These are phyloP conservation scores for Magnolia officinalis DNA, from an alignment of 164 flowering plant genomes.

Conservation along the genomic window DNA sequence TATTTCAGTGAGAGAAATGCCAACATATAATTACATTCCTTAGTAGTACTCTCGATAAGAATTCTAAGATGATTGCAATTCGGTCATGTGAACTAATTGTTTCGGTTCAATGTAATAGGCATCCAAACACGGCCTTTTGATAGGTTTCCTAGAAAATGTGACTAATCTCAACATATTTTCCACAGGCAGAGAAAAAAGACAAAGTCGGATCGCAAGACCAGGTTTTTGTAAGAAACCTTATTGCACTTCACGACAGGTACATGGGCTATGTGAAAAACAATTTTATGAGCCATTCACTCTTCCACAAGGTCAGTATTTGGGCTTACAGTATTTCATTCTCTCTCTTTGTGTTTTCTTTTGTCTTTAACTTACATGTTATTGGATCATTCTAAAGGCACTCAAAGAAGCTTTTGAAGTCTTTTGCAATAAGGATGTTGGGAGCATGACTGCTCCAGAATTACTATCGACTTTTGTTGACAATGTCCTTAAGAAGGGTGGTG, in stretches of 20 bases:
- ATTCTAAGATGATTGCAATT: too few species aligned
- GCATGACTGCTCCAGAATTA: conserved; percentile 31
- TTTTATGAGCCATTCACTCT: conserved; percentile 60
- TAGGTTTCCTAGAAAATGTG: too few species aligned
- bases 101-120: too few species aligned
- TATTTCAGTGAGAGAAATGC: background rate
- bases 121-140: too few species aligned
- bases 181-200: background rate
- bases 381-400: conserved; percentile 43
- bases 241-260: conserved; percentile 76
- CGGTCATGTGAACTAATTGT: too few species aligned
- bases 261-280: conserved; percentile 62
- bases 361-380: background rate
- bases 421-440: conserved; percentile 78
- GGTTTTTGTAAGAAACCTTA: conserved; percentile 72
- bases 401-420: conserved; percentile 79
- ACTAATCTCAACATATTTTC: too few species aligned
- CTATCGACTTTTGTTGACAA: background rate
- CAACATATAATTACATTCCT: too few species aligned
- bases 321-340: background rate
- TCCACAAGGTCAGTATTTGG: conserved; percentile 57
- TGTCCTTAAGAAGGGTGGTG: background rate
- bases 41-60: too few species aligned
- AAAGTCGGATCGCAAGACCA: conserved; percentile 28
- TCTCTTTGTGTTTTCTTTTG: background rate